Base-by-base conservation (phyloP, 2,329 filamentous ascomycete genomes). In the Phialophora verrucosa region DNA sequence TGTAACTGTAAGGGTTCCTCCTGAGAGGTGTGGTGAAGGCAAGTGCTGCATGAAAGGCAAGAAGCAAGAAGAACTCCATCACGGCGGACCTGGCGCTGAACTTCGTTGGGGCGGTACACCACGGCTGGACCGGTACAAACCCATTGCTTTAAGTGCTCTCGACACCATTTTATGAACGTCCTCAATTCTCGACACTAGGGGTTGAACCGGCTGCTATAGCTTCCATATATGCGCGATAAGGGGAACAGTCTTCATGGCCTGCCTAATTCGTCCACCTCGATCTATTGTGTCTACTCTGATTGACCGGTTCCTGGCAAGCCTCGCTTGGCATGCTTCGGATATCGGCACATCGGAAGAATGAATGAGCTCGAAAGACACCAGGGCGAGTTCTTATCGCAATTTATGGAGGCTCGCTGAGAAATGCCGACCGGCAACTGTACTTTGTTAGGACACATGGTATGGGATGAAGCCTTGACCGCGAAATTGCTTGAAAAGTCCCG, bases 1-100 rank as follows among this genome's bases (percentile, higher is more conserved):
- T 32, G 25, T 35, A 51, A 7, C 20, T 51, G 31, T 61, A 61
- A n/a, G 47, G 47, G 53, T 20, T 51, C 44, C 59, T 35, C 23
- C 31, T 51, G 25, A 35, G n/a, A 11, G 59, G 59, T 14, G 59
- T 47, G 11, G 44, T 54, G 8, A 50, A 29, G 20, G 31, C 29
- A 42, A n/a, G 25, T 6, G 31, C 29, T 23, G 38, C 32, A 27
- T 47, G 50, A 10, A 35, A 10, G 51, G 51, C 27, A 27, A 27
- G 27, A 10, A 54, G 27, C 27, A 27, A 31, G 11, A 54, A 12
- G 25, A 23, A 32, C 17, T 11, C 6, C 53, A 35, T 55, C 29
- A 12, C 53, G 4, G 27, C 29, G 25, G 4, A n/a, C 53, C 25
- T 55, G 53, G 49, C 27, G 10, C 3, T 27, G 49, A 8, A 51